phyloP scores from a whole-genome alignment of 2,329 filamentous ascomycete species.

The Pseudomassariella vexata region DNA sequence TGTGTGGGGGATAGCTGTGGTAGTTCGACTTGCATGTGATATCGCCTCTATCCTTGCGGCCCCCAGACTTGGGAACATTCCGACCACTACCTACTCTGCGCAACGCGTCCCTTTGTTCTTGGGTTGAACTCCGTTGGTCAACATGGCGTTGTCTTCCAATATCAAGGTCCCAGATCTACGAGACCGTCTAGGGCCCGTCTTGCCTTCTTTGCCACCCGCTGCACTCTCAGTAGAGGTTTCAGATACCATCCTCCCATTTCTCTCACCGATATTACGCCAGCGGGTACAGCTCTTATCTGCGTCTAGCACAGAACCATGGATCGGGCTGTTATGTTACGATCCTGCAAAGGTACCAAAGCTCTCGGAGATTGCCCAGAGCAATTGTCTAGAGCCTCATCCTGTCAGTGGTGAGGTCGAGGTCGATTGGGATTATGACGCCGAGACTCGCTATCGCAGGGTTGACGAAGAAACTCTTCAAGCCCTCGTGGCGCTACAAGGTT shows the following conservation, averaged over 20 bases:
- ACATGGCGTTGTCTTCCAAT: slow-evolving; percentile 20
- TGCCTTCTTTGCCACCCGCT: slow-evolving; percentile 55
- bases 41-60: too few species aligned
- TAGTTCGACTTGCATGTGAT: too few species aligned
- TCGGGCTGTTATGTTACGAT: slow-evolving; percentile 68
- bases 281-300: slow-evolving; percentile 59
- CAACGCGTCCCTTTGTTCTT: too few species aligned
- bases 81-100: too few species aligned
- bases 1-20: too few species aligned
- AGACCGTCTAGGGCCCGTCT: slow-evolving; percentile 47
- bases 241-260: slow-evolving; percentile 49
- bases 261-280: slow-evolving; percentile 62
- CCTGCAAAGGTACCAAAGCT: slow-evolving; percentile 49
- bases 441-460: slow-evolving; percentile 59
- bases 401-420: slow-evolving; percentile 75
- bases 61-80: too few species aligned
- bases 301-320: slow-evolving; percentile 60
- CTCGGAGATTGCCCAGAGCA: slow-evolving; percentile 53
- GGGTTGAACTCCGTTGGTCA: too few species aligned
- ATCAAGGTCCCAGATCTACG: slow-evolving; percentile 40
- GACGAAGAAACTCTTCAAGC: slow-evolving; percentile 72
- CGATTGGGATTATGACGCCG: slow-evolving; percentile 59
- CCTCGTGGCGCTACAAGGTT: slow-evolving; percentile 54
- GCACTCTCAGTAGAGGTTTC: slow-evolving; percentile 53
- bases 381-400: slow-evolving; percentile 71